Conservation (phyloP, 2,329 filamentous ascomycete genomes). For the Fulvia fulva region DNA sequence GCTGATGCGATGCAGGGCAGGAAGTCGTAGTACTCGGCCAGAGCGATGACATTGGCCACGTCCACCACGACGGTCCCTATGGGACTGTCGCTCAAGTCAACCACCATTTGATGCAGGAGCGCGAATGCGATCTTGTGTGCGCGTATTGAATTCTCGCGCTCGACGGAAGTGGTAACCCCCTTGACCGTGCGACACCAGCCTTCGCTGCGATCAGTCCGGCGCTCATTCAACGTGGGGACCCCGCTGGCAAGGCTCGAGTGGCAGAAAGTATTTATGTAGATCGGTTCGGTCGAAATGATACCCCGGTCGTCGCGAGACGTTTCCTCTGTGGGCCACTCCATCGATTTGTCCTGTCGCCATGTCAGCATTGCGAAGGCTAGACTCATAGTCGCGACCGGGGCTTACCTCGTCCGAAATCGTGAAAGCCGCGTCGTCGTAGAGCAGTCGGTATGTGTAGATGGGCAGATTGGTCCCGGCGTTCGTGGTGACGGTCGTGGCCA, state of each 20-base stretch:
- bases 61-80: not conserved
- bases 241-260: no score
- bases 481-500: not conserved
- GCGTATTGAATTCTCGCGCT: no score
- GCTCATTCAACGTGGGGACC: no score
- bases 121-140: not conserved
- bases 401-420: not conserved
- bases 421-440: not conserved
- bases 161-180: no score
- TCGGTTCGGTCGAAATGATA: no score
- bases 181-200: not conserved
- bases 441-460: not conserved
- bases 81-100: no score
- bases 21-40: not conserved
- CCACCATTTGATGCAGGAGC: not conserved
- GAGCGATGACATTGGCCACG: not conserved
- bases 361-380: not conserved
- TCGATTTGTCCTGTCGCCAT: not conserved
- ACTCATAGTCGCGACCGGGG: no score
- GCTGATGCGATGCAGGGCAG: not conserved
- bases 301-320: no score
- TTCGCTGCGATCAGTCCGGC: not conserved
- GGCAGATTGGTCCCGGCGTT: not conserved
- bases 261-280: no score
- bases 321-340: no score